phyloP scores from a whole-genome alignment of 768 basidiomycete genomes.

The Sporobolomyces pararoseus region DNA sequence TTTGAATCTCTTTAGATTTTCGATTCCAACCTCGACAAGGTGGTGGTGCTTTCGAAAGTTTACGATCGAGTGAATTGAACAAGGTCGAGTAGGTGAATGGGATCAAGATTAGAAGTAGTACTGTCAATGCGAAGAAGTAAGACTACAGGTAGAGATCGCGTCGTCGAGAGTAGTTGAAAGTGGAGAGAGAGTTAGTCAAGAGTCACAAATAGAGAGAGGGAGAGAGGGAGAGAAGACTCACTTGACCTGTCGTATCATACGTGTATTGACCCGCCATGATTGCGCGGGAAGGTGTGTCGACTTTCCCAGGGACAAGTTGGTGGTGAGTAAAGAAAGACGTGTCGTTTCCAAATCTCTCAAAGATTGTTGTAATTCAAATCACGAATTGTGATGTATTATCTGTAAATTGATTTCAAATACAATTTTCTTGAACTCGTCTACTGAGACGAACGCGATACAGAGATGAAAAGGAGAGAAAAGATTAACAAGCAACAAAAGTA shows the following conservation, averaged over 20 bases:
- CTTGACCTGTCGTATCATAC: slow-evolving; percentile 48
- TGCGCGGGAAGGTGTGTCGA: no score
- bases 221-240: slow-evolving; percentile 72
- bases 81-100: slow-evolving; percentile 62
- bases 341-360: no score
- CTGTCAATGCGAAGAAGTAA: slow-evolving; percentile 79
- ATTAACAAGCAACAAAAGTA: slow-evolving; percentile 13
- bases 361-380: no score
- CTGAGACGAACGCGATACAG: not conserved
- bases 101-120: slow-evolving; percentile 75
- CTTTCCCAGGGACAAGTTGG: no score
- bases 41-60: slow-evolving; percentile 15
- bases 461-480: not conserved
- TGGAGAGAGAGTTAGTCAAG: not conserved
- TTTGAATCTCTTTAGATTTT: slow-evolving; percentile 32
- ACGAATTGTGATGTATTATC: no score
- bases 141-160: slow-evolving; percentile 46
- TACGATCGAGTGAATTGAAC: slow-evolving; percentile 41
- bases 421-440: not conserved
- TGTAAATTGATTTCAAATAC: no score
- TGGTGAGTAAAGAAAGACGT: no score
- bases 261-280: slow-evolving; percentile 45
- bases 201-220: slow-evolving; percentile 47
- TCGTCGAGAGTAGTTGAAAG: no score
- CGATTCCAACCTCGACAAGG: slow-evolving; percentile 40